Percentiles rank a stretch among this genome's conserved stretches.
Conservation (phyloP, 139 green algal genomes). For the Micractinium sp. region DNA sequence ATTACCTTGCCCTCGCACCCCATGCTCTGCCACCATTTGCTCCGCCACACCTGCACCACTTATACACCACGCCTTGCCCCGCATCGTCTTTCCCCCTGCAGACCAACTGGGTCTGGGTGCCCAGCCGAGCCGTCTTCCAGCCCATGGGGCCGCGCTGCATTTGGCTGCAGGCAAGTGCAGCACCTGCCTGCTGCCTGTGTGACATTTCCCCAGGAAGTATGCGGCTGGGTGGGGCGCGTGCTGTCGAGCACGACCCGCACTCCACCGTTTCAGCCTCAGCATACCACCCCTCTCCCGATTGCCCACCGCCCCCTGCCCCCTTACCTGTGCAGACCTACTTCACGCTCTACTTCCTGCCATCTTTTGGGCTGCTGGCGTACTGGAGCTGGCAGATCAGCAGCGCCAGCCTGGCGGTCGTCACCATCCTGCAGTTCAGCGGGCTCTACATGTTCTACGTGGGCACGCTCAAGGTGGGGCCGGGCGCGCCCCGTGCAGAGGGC, state of each 20-base stretch:
- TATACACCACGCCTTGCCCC: too few species aligned
- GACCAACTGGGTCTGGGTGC: neutral
- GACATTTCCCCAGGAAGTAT: too few species aligned
- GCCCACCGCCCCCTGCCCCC: too few species aligned
- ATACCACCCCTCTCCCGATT: neutral
- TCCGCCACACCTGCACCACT: too few species aligned
- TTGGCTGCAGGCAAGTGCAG: neutral
- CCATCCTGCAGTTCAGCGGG: neutral
- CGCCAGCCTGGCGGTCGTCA: neutral
- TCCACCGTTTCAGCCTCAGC: neutral
- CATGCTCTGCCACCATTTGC: too few species aligned
- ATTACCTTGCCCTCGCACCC: neutral
- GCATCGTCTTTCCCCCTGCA: neutral
- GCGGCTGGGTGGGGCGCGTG: too few species aligned
- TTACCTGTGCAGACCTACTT: neutral
- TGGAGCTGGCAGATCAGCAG: neutral
- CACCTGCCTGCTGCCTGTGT: neutral
- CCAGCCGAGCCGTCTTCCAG: neutral
- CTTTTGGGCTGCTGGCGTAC: neutral
- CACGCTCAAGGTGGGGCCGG: neutral
- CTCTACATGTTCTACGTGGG: neutral
- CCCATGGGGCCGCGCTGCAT: neutral
- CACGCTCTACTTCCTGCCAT: neutral
- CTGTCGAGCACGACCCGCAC: neutral
- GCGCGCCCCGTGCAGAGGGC: neutral